A percentile compares a stretch with the other conserved stretches of the same genome.
phyloP scores from a whole-genome alignment of 106 monocot genomes.

The Agapanthus africanus region DNA sequence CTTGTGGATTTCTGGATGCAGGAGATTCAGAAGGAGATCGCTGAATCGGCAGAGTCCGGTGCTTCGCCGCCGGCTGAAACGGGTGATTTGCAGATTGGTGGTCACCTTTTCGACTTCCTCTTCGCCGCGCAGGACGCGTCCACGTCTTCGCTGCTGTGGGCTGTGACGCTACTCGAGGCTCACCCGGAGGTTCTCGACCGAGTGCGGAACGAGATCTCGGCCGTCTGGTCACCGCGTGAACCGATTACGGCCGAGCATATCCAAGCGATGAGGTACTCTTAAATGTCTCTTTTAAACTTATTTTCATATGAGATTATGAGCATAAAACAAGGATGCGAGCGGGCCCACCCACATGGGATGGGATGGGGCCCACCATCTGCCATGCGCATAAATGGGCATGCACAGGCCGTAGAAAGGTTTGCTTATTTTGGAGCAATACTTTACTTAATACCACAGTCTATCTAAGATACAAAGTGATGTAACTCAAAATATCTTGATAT shows the following conservation, averaged over 20 bases:
- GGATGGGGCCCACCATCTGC: no score
- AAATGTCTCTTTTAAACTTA: no score
- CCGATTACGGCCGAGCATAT: slow-evolving; percentile 55
- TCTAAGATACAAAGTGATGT: no score
- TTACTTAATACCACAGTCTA: no score
- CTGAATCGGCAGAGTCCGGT: slow-evolving; percentile 25
- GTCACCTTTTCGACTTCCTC: slow-evolving; percentile 90
- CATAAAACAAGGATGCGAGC: no score
- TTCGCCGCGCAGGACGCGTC: slow-evolving; percentile 96
- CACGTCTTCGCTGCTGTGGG: slow-evolving; percentile 92
- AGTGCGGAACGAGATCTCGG: slow-evolving; percentile 65
- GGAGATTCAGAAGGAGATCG: slow-evolving; percentile 31
- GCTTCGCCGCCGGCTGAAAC: slow-evolving; percentile 18
- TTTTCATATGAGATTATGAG: no score
- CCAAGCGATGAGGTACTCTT: slow-evolving; percentile 38
- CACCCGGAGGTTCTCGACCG: slow-evolving; percentile 62
- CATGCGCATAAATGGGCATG: no score
- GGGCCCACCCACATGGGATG: no score
- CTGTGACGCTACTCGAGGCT: slow-evolving; percentile 70
- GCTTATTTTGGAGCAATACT: no score
- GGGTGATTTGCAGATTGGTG: slow-evolving; percentile 46
- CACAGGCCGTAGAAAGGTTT: no score
- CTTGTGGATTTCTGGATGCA: slow-evolving; percentile 94
- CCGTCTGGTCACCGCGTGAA: slow-evolving; percentile 48
- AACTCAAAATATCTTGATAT: no score